These are phyloP conservation scores for Ustilago xerochloae DNA, from an alignment of 1,284 basidiomycete species.

Conservation along the genomic window DNA sequence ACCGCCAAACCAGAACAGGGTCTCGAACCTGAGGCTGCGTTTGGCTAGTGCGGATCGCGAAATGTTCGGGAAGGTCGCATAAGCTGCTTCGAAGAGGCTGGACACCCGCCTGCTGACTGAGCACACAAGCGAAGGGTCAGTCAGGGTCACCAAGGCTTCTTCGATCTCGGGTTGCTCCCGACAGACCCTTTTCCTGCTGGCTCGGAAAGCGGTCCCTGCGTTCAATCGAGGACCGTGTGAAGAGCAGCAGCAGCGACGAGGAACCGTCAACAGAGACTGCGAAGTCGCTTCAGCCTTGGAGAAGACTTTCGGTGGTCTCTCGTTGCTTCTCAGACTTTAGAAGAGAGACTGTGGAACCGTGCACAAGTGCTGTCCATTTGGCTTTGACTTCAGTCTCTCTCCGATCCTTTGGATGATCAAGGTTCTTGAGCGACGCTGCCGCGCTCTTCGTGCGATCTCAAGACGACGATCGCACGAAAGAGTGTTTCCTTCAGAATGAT, in stretches of 20 bases:
- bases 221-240: not conserved
- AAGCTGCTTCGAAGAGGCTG: not conserved
- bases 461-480: not conserved
- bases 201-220: not conserved
- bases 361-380: not conserved
- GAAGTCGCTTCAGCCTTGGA: not conserved
- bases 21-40: not conserved
- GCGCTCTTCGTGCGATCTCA: not conserved
- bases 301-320: no score
- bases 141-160: not conserved
- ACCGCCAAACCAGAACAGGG: not conserved
- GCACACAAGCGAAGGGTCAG: not conserved
- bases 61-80: no score
- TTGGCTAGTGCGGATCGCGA: no score
- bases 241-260: not conserved
- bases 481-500: no score
- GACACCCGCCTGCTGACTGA: not conserved
- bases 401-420: not conserved
- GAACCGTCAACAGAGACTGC: not conserved
- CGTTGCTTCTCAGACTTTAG: not conserved
- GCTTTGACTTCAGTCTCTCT: not conserved
- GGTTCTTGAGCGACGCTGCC: not conserved
- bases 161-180: not conserved
- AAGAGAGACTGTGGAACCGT: not conserved
- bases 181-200: not conserved